Base-by-base conservation (phyloP, 2,329 filamentous ascomycete genomes). In the Aspergillus neoniger region DNA sequence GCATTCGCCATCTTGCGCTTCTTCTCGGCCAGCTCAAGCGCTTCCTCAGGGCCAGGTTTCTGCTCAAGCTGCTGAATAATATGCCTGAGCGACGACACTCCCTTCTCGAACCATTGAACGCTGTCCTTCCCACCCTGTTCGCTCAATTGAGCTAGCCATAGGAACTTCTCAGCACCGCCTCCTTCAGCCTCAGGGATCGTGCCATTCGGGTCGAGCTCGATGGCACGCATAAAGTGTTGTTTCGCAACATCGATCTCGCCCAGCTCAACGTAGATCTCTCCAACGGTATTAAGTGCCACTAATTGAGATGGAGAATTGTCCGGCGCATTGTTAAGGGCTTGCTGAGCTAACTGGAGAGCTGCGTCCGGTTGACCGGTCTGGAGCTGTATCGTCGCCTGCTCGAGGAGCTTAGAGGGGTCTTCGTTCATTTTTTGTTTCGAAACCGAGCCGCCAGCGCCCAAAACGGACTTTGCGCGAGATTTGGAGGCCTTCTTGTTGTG, bases 101-200 rank as follows among this genome's bases (percentile, higher is more conserved):
- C 79, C 66, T 82, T 83, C 68, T 87, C 83, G 65, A 86, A 88
- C 84, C 85, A 87, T 53, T 74, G 71, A 50, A 88, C 84, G 65
- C 85, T 87, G 67, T 86, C 83, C 57, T 78, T 76, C 12, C 86
- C 86, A 55, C 86, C 86, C 63, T 85, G 80, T 67, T 87, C 85
- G 65, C 83, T 95, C 70, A 99, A 83, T 78, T 99, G 95, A 64
- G 95, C 95, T 60, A 99, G 82, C 86, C 93, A 96, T 52, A 98
- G 79, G 72, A 97, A 98, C 79, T 97, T 98, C 73, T 98, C 94
- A 0, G 92, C 87, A 0, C 93, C 93, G 28, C 91, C 92, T 52
- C 92, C 93, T 55, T 88, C 75, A 41, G 86, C 84, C 70, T 92
- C 89, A 17, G 89, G 85, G 61, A 87, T 79, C 41, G 81, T 77